phyloP scores from a whole-genome alignment of 1,284 basidiomycete species.

The Papiliotrema laurentii region DNA sequence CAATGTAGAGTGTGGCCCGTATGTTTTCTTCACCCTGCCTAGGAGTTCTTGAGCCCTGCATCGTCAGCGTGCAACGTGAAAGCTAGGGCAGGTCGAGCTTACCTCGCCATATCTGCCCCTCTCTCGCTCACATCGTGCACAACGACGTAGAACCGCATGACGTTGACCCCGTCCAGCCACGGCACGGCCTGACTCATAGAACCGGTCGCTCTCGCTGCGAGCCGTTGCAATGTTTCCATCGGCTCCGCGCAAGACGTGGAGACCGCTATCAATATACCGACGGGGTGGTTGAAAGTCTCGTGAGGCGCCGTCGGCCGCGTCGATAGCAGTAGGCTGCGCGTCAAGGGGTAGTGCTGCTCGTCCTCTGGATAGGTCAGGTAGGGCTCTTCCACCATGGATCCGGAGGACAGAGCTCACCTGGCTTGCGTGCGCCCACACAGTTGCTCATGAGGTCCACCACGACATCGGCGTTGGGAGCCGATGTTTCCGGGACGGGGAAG shows the following conservation, averaged over 20 bases:
- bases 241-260: conserved; percentile 43
- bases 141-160: conserved; percentile 46
- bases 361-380: conserved; percentile 23
- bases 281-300: conserved; percentile 49
- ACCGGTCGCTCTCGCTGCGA: conserved; percentile 29
- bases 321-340: conserved; percentile 42
- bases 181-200: conserved; percentile 32
- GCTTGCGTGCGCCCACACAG: conserved; percentile 23
- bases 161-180: conserved; percentile 40
- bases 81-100: conserved; percentile 5
- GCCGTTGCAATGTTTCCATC: conserved; percentile 29
- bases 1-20: conserved; percentile 47
- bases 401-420: conserved; percentile 18
- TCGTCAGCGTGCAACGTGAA: conserved; percentile 1
- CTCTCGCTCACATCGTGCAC: conserved; percentile 43
- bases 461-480: conserved; percentile 40
- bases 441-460: conserved; percentile 43
- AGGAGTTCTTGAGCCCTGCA: conserved; percentile 38
- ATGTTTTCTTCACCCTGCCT: conserved; percentile 39
- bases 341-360: conserved; percentile 43
- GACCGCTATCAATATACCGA: conserved; percentile 42
- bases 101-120: conserved; percentile 36
- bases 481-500: conserved; percentile 24
- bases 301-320: conserved; percentile 42
- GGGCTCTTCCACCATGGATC: background rate